Conservation (phyloP, 352 stramenopile genomes). For the Plasmopara viticola region DNA sequence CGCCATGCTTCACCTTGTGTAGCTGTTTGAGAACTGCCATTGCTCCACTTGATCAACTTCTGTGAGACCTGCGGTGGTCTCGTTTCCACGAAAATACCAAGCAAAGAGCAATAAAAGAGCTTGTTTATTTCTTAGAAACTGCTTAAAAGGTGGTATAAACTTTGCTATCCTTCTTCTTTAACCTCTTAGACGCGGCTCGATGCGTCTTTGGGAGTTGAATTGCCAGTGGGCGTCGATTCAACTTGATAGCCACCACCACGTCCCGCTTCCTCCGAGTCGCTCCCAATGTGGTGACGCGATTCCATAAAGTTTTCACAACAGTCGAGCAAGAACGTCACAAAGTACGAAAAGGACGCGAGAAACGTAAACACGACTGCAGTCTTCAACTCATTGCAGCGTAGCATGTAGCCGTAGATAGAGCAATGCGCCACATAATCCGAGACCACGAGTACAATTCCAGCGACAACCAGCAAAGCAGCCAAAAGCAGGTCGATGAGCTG, state of each 20-base stretch:
- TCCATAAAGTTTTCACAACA: slow-evolving; percentile 33
- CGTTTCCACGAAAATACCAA: not conserved
- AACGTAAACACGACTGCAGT: slow-evolving; percentile 64
- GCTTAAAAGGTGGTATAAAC: too few relatives aligned
- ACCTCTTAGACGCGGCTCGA: slow-evolving; percentile 27
- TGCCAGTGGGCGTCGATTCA: slow-evolving; percentile 20
- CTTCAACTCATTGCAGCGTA: slow-evolving; percentile 47
- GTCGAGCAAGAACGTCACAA: slow-evolving; percentile 43
- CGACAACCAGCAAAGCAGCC: slow-evolving; percentile 48
- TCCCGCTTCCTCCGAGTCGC: slow-evolving; percentile 7
- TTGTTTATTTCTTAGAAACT: too few relatives aligned
- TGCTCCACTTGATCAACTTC: not conserved
- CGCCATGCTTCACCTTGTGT: not conserved
- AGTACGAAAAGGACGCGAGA: slow-evolving; percentile 43
- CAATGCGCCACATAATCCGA: slow-evolving; percentile 65
- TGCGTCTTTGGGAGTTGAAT: slow-evolving; percentile 15
- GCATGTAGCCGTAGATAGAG: slow-evolving; percentile 59
- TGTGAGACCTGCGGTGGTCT: not conserved
- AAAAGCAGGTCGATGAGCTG: slow-evolving; percentile 49
- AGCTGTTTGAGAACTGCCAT: not conserved
- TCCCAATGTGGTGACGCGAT: slow-evolving; percentile 2
- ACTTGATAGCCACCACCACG: slow-evolving; percentile 19
- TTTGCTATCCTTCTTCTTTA: not conserved
- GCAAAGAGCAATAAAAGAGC: too few relatives aligned
- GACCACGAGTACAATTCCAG: slow-evolving; percentile 58